These are phyloP conservation scores for Pythium utonaiense DNA, from an alignment of 352 stramenopile species.

Conservation along the genomic window DNA sequence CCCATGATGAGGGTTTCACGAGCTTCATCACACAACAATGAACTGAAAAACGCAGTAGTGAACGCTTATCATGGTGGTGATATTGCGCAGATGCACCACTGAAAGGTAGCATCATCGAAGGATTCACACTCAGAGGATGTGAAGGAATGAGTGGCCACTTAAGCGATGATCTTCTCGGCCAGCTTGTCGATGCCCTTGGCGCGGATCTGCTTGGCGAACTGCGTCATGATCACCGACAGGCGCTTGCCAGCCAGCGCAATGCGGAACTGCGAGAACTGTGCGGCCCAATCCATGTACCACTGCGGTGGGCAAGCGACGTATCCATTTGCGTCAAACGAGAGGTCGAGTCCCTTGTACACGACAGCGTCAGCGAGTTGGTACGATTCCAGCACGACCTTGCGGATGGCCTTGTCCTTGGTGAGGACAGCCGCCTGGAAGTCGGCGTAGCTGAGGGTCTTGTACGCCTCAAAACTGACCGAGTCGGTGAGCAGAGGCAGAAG, in stretches of 20 bases:
- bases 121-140: too few relatives aligned
- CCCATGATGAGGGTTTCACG: too few relatives aligned
- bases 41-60: too few relatives aligned
- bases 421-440: slow-evolving; percentile 15
- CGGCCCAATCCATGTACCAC: slow-evolving; percentile 21
- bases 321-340: slow-evolving; percentile 7
- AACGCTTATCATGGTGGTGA: too few relatives aligned
- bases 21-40: too few relatives aligned
- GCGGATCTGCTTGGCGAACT: slow-evolving; percentile 25
- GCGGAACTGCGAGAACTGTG: slow-evolving; percentile 19
- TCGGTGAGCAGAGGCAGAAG: slow-evolving; percentile 15
- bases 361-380: slow-evolving; percentile 22
- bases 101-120: neutral
- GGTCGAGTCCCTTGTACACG: slow-evolving; percentile 28
- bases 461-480: slow-evolving; percentile 12
- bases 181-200: slow-evolving; percentile 6
- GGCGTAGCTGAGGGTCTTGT: slow-evolving; percentile 15
- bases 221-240: slow-evolving; percentile 27
- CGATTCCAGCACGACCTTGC: slow-evolving; percentile 24
- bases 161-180: neutral
- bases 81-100: too few relatives aligned
- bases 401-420: slow-evolving; percentile 16
- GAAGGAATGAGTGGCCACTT: too few relatives aligned
- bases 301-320: slow-evolving; percentile 29
- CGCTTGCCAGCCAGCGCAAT: slow-evolving; percentile 26